Conservation (phyloP, 805 yeast species). For the Cyberlindnera petersonii region DNA sequence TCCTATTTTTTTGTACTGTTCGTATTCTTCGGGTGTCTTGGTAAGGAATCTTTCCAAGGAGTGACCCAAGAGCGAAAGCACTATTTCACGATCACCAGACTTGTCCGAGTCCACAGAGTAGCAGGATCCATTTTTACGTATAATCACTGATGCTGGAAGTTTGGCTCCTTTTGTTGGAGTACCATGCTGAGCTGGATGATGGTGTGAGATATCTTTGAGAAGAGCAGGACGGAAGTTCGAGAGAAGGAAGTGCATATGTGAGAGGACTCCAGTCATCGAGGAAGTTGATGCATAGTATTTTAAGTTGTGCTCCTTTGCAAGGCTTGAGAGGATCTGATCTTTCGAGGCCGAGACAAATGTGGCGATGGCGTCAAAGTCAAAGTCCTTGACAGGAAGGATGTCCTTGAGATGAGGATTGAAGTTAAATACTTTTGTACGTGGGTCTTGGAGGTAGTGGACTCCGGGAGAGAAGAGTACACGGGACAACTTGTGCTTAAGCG, state of each 20-base stretch:
- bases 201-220: conserved; percentile 40
- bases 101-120: conserved; percentile 72
- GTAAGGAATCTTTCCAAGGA: conserved; percentile 75
- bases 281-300: conserved; percentile 77
- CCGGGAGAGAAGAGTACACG: conserved; percentile 77
- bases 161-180: conserved; percentile 42
- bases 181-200: conserved; percentile 36
- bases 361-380: conserved; percentile 55
- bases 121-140: conserved; percentile 37
- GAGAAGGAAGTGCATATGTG: conserved; percentile 70
- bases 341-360: conserved; percentile 63
- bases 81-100: conserved; percentile 59
- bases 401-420: conserved; percentile 57
- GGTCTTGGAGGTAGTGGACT: conserved; percentile 73
- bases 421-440: conserved; percentile 69
- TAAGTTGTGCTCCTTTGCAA: conserved; percentile 37
- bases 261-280: conserved; percentile 73
- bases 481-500: conserved; percentile 61
- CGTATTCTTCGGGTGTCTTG: conserved; percentile 49
- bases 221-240: conserved; percentile 57
- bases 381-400: conserved; percentile 60
- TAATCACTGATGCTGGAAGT: conserved; percentile 53
- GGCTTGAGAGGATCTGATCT: conserved; percentile 48
- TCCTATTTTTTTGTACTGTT: conserved; percentile 26
- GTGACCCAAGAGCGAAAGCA: conserved; percentile 73